These are phyloP conservation scores for Phoma sp. DNA, from an alignment of 2,329 filamentous ascomycete genomes.

Conservation along the genomic window DNA sequence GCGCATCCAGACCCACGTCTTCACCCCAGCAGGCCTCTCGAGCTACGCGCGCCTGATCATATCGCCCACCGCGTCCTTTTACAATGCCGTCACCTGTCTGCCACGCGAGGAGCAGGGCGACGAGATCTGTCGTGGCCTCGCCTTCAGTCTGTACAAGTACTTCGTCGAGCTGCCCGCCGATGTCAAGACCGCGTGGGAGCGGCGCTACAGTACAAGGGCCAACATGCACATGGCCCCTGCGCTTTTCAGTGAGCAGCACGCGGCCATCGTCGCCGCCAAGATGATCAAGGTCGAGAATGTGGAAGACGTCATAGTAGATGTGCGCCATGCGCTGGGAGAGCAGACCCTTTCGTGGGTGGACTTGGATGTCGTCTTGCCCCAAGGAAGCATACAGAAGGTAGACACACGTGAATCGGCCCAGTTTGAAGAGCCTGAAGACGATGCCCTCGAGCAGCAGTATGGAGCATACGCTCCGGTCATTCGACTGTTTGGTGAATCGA, in stretches of 20 bases:
- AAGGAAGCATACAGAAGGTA: constrained; percentile 66
- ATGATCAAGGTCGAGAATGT: constrained; percentile 84
- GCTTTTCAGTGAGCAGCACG: constrained; percentile 90
- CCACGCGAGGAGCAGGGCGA: constrained; percentile 95
- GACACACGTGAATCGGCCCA: constrained; percentile 61
- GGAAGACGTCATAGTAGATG: constrained; percentile 71
- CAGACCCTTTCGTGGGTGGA: constrained; percentile 86
- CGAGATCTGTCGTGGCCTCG: constrained; percentile 87
- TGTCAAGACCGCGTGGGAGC: constrained; percentile 73
- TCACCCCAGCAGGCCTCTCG: constrained; percentile 85
- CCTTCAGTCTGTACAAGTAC: constrained; percentile 93
- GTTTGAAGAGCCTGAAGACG: constrained; percentile 66
- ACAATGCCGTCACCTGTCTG: constrained; percentile 85
- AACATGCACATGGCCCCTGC: constrained; percentile 67
- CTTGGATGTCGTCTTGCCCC: constrained; percentile 82
- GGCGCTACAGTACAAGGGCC: constrained; percentile 58
- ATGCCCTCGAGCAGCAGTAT: constrained; percentile 73
- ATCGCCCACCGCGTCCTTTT: constrained; percentile 89
- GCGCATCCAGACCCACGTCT: constrained; percentile 91
- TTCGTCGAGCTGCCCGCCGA: constrained; percentile 82
- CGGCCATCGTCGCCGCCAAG: constrained; percentile 83
- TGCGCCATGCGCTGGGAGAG: constrained; percentile 78
- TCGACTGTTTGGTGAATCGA: constrained; percentile 78
- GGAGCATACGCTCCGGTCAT: constrained; percentile 78
- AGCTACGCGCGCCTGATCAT: constrained; percentile 91